Evolutionary conservation across 1,139 yeast genomes (phyloP), one percentile per base, ranked within the genome.

Genomic region (Starmera stellimalicola): DNA sequence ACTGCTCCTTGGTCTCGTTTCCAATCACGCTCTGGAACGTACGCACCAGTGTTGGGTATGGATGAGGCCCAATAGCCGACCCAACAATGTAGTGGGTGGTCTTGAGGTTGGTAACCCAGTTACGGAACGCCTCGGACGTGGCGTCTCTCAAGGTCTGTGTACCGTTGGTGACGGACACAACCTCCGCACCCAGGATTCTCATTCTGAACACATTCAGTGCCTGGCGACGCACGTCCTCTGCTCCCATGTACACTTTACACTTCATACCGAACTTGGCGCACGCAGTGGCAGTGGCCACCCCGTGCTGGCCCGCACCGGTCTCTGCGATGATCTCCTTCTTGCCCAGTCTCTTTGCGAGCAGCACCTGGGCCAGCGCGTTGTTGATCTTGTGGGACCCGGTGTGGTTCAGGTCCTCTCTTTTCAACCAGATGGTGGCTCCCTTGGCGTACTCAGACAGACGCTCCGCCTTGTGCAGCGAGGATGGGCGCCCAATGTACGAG

Each of bases 301-400:
- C 99, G 57, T 91, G 99, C 66, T 91, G 99, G 43, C 99, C 99
- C 35, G 99, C 99, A 60, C 99, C 99, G 30, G 99, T 91, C 65
- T 91, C 99, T 30, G 99, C 99, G 56, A 91, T 91, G 41, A 91
- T 75, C 49, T 82, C 77, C 41, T 66, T 77, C 66, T 91, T 91
- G 32, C 98, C 98, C 47, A 93, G 68, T 58, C 98, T 73, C 58
- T 72, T 83, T 25, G 98, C 98, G 47, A 91, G 69, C 41, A 91
- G 68, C 17, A 85, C 91, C 65, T 91, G 99, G 16, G 96, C 96
- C 43, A 91, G 63, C 18, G 98, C 97, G 52, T 91, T 91, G 62
- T 91, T 91, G 56, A 91, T 91, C 63, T 91, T 91, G 64, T 91
- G 99, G 27, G 95, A 83, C 39, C 99, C 98, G 3, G 98, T 91